A percentile compares a stretch with the other conserved stretches of the same genome.
These are phyloP conservation scores for Claviceps arundinis DNA, from an alignment of 2,329 filamentous ascomycete species.

Conservation along the genomic window DNA sequence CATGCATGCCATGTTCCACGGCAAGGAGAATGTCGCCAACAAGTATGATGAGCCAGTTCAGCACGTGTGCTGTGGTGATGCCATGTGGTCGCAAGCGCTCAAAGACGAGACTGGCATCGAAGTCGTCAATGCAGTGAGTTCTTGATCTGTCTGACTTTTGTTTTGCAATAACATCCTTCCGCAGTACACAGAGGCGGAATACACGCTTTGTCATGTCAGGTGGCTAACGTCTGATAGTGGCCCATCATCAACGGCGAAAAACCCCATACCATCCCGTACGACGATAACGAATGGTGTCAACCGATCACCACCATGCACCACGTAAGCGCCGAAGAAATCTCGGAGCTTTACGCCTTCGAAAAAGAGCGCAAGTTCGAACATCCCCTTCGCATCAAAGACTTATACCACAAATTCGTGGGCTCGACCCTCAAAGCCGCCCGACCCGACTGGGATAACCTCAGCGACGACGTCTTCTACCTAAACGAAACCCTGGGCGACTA, in stretches of 20 bases:
- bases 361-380: constrained; percentile 20
- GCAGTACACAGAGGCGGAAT: too few relatives aligned
- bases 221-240: constrained; percentile 21
- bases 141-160: too few relatives aligned
- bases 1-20: constrained; percentile 32
- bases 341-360: constrained; percentile 38
- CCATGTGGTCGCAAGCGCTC: constrained; percentile 32
- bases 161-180: neutral
- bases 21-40: constrained; percentile 29
- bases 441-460: constrained; percentile 40
- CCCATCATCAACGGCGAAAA: constrained; percentile 45
- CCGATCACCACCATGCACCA: constrained; percentile 44
- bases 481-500: constrained; percentile 17
- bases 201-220: neutral
- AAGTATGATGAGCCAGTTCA: constrained; percentile 30
- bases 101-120: constrained; percentile 27
- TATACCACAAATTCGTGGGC: constrained; percentile 33
- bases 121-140: constrained; percentile 29
- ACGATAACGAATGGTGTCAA: constrained; percentile 38
- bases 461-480: constrained; percentile 30
- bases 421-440: constrained; percentile 24
- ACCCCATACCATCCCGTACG: constrained; percentile 34
- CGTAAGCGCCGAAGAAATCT: constrained; percentile 35
- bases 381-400: constrained; percentile 30
- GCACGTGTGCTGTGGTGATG: constrained; percentile 37